These are phyloP conservation scores for Marasmius sp. DNA, from an alignment of 1,284 basidiomycete species.

Conservation along the genomic window DNA sequence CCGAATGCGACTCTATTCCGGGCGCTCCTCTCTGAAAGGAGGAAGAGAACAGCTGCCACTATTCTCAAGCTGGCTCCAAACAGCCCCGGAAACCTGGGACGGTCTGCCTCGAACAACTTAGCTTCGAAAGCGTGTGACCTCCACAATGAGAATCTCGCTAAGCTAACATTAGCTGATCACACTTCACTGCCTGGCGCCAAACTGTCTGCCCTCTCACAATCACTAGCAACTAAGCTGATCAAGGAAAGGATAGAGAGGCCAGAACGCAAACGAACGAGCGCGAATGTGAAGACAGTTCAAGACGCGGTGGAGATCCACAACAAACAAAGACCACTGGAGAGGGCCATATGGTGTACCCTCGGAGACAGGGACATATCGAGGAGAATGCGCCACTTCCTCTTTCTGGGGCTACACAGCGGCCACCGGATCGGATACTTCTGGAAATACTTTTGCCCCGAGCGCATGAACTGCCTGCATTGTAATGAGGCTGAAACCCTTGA, in stretches of 20 bases:
- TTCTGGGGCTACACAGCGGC: background rate
- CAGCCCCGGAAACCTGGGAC: background rate
- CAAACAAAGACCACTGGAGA: background rate
- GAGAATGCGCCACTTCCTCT: slow-evolving; percentile 1
- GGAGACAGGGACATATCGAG: background rate
- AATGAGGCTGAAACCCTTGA: background rate
- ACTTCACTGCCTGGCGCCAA: background rate
- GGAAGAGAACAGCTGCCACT: background rate
- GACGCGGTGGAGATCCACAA: background rate
- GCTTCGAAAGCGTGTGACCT: background rate
- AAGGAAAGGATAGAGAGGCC: background rate
- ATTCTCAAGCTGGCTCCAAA: background rate
- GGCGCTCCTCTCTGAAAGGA: background rate
- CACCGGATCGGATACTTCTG: slow-evolving; percentile 1
- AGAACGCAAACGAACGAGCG: background rate
- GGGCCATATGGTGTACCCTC: background rate
- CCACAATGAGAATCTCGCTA: background rate
- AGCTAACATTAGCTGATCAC: background rate
- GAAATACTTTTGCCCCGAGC: background rate
- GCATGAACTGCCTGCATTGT: too few relatives aligned
- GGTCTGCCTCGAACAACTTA: background rate
- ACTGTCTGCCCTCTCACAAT: slow-evolving; percentile 3
- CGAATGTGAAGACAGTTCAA: background rate
- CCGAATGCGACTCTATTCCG: background rate
- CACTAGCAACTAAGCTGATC: background rate